Evolutionary conservation across 768 basidiomycete genomes (phyloP), one percentile per base, ranked within the genome.

Genomic region (Dioszegia hungarica): DNA sequence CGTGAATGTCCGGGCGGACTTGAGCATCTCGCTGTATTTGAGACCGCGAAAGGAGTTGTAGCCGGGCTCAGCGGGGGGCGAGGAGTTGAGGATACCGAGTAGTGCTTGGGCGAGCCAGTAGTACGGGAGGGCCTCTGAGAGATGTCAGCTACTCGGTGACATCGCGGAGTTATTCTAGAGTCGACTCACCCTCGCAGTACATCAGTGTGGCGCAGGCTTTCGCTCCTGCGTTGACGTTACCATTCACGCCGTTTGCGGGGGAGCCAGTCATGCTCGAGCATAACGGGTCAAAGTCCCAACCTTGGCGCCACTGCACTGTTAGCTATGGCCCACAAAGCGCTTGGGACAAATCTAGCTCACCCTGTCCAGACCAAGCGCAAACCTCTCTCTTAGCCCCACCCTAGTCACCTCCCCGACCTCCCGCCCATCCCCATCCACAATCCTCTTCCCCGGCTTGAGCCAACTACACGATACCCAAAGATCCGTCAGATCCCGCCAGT

Each of bases 71-170:
- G 48, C 45, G 5, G 60, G 41, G 1, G 67, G 56, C 4, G 64
- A 60, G 2, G 47, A 57, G 49, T 68, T 72, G 34, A 79, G 60
- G 15, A 71, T 59, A 58, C 69, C 72, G n/a, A 75, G 56, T 20
- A 79, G 56, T 6, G 74, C 73, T 34, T 72, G 70, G 19, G 72
- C 69, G 24, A 78, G 70, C 78, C 78, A 79, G 58, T 74, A 79
- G 62, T 70, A 77, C 8, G 78, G 78, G 3, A 77, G 63, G n/a
- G 74, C 75, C 55, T 75, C 74, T 71, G 56, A 12, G 33, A 5
- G 17, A 31, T 0, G 46, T 56, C 62, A 63, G 48, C 27, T n/a
- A n/a, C 20, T 47, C 14, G 36, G 28, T 22, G 28, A 14, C 14
- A 5, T 38, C n/a, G n/a, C 5, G 28, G 28, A 15, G 9, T 28